A percentile compares a stretch with the other conserved stretches of the same genome.
These are phyloP conservation scores for Epicoccum sorghinum DNA, from an alignment of 2,329 filamentous ascomycete species.

Conservation along the genomic window DNA sequence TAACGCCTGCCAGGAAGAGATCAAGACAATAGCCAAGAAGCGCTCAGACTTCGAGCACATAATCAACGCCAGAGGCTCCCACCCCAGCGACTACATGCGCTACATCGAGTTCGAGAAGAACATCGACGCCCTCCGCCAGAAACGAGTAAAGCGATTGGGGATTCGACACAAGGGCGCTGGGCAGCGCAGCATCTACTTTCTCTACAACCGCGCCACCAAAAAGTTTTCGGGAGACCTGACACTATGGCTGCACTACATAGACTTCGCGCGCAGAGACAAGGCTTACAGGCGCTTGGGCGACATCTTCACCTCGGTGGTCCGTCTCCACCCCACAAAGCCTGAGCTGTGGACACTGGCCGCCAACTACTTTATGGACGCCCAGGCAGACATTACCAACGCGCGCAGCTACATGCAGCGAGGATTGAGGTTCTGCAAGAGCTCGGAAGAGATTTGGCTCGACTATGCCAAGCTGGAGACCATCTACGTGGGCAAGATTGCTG, in stretches of 20 bases:
- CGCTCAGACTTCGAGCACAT: constrained; percentile 93
- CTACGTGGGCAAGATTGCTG: constrained; percentile 82
- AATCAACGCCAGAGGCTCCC: constrained; percentile 76
- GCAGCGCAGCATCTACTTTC: constrained; percentile 83
- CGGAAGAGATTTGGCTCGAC: constrained; percentile 80
- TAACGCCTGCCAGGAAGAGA: constrained; percentile 71
- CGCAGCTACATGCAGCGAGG: constrained; percentile 87
- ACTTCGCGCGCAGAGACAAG: constrained; percentile 73
- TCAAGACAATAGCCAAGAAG: constrained; percentile 84
- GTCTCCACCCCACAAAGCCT: constrained; percentile 82
- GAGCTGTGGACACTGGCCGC: constrained; percentile 87
- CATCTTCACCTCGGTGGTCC: constrained; percentile 71
- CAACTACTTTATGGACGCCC: constrained; percentile 74
- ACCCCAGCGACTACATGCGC: constrained; percentile 77
- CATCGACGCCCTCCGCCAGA: constrained; percentile 75
- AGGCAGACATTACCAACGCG: constrained; percentile 87
- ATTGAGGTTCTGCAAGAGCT: constrained; percentile 82
- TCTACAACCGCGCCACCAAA: constrained; percentile 84
- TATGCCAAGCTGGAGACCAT: constrained; percentile 92
- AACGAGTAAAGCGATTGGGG: constrained; percentile 80
- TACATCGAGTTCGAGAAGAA: constrained; percentile 78
- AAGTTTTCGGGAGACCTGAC: constrained; percentile 81
- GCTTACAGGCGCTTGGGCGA: constrained; percentile 66
- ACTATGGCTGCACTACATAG: constrained; percentile 90
- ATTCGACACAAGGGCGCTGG: constrained; percentile 74